phyloP scores from a whole-genome alignment of 306 rosid species.

The Pterocarpus santalinus region DNA sequence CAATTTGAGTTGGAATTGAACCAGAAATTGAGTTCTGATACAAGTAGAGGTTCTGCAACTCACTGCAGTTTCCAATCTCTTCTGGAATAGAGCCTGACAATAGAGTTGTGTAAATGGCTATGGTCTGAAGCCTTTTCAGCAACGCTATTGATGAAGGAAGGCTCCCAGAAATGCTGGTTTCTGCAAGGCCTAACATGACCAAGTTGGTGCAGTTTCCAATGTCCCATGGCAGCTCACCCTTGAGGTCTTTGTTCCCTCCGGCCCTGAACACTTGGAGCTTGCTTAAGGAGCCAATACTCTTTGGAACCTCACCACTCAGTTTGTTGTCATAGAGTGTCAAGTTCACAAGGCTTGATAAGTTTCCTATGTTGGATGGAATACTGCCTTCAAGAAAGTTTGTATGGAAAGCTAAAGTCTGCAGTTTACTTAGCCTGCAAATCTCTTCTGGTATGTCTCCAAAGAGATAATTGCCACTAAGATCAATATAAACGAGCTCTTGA shows the following conservation, averaged over 20 bases:
- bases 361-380: constrained; percentile 69
- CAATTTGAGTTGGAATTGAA: constrained; percentile 68
- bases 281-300: constrained; percentile 66
- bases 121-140: constrained; percentile 66
- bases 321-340: constrained; percentile 76
- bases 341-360: constrained; percentile 67
- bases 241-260: constrained; percentile 79
- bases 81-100: constrained; percentile 86
- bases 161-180: constrained; percentile 76
- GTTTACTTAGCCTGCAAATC: constrained; percentile 70
- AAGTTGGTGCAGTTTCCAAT: constrained; percentile 87
- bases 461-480: constrained; percentile 72
- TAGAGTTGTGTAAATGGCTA: constrained; percentile 74
- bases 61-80: constrained; percentile 85
- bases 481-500: constrained; percentile 61
- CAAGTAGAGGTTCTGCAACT: constrained; percentile 73
- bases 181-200: constrained; percentile 84
- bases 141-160: constrained; percentile 80
- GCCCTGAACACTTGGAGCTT: constrained; percentile 71
- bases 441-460: constrained; percentile 76
- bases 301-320: constrained; percentile 75
- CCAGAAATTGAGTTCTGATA: constrained; percentile 80
- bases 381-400: constrained; percentile 72
- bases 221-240: constrained; percentile 79
- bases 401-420: constrained; percentile 61